These are phyloP conservation scores for Terana coerulea DNA, from an alignment of 768 basidiomycete genomes.

Conservation along the genomic window DNA sequence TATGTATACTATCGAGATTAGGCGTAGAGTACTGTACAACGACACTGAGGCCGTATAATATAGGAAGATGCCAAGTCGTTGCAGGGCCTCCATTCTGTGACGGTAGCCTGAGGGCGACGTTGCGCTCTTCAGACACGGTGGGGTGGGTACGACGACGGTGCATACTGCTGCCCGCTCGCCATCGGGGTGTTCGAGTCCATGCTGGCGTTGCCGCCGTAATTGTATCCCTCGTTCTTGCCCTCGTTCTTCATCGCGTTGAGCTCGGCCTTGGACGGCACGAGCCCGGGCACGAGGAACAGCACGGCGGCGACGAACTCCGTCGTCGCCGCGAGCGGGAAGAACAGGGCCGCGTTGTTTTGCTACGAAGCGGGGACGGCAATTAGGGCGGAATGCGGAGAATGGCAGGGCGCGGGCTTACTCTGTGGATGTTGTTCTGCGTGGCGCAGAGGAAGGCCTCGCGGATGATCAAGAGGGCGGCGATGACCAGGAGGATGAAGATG, in stretches of 20 bases:
- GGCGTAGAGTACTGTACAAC: too few species aligned
- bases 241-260: background rate
- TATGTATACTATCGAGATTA: too few species aligned
- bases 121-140: too few species aligned
- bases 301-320: slow-evolving; percentile 29
- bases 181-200: too few species aligned
- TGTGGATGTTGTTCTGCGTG: background rate
- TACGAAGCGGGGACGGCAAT: slow-evolving; percentile 12
- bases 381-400: slow-evolving; percentile 23
- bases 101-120: too few species aligned
- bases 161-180: background rate
- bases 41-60: too few species aligned
- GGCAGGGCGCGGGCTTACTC: background rate
- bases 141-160: too few species aligned
- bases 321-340: slow-evolving; percentile 30
- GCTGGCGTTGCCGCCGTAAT: background rate
- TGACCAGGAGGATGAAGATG: slow-evolving; percentile 21
- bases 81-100: too few species aligned
- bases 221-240: background rate
- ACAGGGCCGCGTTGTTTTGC: slow-evolving; percentile 28
- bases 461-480: slow-evolving; percentile 3
- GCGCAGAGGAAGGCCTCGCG: slow-evolving; percentile 8
- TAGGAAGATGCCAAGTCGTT: too few species aligned
- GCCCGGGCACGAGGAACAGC: slow-evolving; percentile 27
- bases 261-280: slow-evolving; percentile 23